phyloP scores from a whole-genome alignment of 805 yeast genomes.

The Metschnikowia sp. region DNA sequence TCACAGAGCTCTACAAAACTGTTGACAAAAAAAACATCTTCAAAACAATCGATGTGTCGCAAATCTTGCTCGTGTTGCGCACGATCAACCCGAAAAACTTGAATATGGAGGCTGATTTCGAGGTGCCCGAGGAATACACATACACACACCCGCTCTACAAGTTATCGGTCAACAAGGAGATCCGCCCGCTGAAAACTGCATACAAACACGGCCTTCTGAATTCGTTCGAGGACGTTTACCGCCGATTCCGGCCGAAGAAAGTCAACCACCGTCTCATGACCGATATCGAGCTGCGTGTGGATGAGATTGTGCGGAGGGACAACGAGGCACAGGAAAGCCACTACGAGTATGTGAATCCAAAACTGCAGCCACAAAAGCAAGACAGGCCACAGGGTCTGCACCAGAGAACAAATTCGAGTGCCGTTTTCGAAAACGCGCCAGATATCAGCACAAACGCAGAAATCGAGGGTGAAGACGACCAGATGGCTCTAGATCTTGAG shows the following conservation, averaged over 20 bases:
- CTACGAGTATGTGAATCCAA: slow-evolving; percentile 67
- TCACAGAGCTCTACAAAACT: slow-evolving; percentile 83
- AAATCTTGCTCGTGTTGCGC: slow-evolving; percentile 74
- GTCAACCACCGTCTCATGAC: slow-evolving; percentile 70
- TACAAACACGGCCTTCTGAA: slow-evolving; percentile 80
- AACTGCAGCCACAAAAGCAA: slow-evolving; percentile 23
- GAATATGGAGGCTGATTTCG: slow-evolving; percentile 46
- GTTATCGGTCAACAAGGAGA: slow-evolving; percentile 33
- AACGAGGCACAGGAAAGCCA: slow-evolving; percentile 78
- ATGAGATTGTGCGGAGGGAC: slow-evolving; percentile 70
- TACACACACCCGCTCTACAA: slow-evolving; percentile 41
- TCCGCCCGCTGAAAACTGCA: slow-evolving; percentile 44
- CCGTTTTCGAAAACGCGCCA: not conserved
- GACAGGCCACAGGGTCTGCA: not conserved
- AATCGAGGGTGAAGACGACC: slow-evolving; percentile 29
- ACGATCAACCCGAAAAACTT: slow-evolving; percentile 38
- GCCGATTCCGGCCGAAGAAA: slow-evolving; percentile 68
- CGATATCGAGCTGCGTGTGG: slow-evolving; percentile 74
- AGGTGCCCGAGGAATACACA: slow-evolving; percentile 32
- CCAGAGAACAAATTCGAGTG: not conserved
- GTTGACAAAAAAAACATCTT: slow-evolving; percentile 84
- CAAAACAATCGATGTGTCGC: slow-evolving; percentile 82
- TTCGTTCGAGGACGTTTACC: slow-evolving; percentile 68
- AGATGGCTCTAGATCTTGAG: slow-evolving; percentile 31
- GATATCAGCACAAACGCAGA: slow-evolving; percentile 7